These are phyloP conservation scores for Sporothrix phasma DNA, from an alignment of 2,329 filamentous ascomycete species.

Conservation along the genomic window DNA sequence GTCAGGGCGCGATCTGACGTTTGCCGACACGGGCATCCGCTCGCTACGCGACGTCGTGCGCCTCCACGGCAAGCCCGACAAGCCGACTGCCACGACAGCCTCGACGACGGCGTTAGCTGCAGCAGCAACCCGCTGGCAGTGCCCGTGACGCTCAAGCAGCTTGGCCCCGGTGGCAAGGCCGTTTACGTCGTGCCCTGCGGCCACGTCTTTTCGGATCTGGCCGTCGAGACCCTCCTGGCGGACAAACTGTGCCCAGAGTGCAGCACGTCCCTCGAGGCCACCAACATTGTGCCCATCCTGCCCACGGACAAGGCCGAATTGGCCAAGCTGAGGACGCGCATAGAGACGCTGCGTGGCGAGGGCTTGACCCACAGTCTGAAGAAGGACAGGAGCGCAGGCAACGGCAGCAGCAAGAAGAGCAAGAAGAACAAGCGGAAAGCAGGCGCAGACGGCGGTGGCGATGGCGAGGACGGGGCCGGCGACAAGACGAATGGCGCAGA, in stretches of 20 bases:
- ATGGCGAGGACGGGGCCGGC: slow-evolving; percentile 21
- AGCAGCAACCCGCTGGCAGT: slow-evolving; percentile 50
- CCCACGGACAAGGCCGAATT: slow-evolving; percentile 62
- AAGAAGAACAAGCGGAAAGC: slow-evolving; percentile 43
- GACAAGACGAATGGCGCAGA: slow-evolving; percentile 20
- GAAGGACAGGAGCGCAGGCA: slow-evolving; percentile 43
- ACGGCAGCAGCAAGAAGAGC: slow-evolving; percentile 62
- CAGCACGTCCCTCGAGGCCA: slow-evolving; percentile 58
- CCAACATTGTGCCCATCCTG: slow-evolving; percentile 76
- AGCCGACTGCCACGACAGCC: slow-evolving; percentile 11
- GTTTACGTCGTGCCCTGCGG: slow-evolving; percentile 93
- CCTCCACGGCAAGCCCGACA: slow-evolving; percentile 57
- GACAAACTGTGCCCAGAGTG: slow-evolving; percentile 61
- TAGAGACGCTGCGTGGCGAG: slow-evolving; percentile 57
- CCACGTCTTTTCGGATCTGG: slow-evolving; percentile 82
- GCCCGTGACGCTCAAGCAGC: slow-evolving; percentile 75
- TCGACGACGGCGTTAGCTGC: no score
- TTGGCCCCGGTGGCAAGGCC: slow-evolving; percentile 68
- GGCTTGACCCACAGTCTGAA: slow-evolving; percentile 82
- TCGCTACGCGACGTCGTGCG: slow-evolving; percentile 79
- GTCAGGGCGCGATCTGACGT: slow-evolving; percentile 29
- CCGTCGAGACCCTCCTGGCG: slow-evolving; percentile 63
- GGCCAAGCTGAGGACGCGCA: slow-evolving; percentile 52
- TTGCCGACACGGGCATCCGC: slow-evolving; percentile 53
- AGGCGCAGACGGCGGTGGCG: not conserved